Conservation (phyloP, 2,329 filamentous ascomycete genomes). For the Ophiobolus disseminans region DNA sequence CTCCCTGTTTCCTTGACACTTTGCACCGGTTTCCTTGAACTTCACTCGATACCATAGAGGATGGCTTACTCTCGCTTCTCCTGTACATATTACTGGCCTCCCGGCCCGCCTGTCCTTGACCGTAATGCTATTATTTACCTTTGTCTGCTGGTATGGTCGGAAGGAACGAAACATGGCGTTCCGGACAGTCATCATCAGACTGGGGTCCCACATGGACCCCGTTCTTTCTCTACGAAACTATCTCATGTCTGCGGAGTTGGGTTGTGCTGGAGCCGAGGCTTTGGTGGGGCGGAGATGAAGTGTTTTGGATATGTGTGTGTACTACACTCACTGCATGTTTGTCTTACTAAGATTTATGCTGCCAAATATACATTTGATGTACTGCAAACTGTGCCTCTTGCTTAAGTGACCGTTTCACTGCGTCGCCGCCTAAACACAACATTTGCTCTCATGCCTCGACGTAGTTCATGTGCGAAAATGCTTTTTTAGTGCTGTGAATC, state of each 20-base stretch:
- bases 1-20: slow-evolving; percentile 2
- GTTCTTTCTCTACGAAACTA: slow-evolving; percentile 25
- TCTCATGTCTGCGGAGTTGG: slow-evolving; percentile 17
- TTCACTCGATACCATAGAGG: slow-evolving; percentile 18
- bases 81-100: slow-evolving; percentile 25
- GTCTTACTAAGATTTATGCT: slow-evolving; percentile 17
- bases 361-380: slow-evolving; percentile 10
- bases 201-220: slow-evolving; percentile 19
- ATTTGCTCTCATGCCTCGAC: too few species aligned
- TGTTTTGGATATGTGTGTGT: slow-evolving; percentile 19
- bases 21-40: slow-evolving; percentile 5
- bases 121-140: slow-evolving; percentile 23
- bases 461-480: too few species aligned
- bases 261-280: neutral
- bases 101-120: slow-evolving; percentile 23
- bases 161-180: slow-evolving; percentile 22
- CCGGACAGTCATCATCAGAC: slow-evolving; percentile 18
- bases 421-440: too few species aligned
- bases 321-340: slow-evolving; percentile 14
- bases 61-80: slow-evolving; percentile 19
- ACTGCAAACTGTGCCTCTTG: neutral
- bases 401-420: neutral
- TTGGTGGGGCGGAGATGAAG: neutral
- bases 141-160: slow-evolving; percentile 19
- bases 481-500: slow-evolving; percentile 1